Evolutionary conservation across 2,329 filamentous ascomycete species (phyloP), one percentile per base, ranked within the genome.

Genomic region (Moelleriella libera): DNA sequence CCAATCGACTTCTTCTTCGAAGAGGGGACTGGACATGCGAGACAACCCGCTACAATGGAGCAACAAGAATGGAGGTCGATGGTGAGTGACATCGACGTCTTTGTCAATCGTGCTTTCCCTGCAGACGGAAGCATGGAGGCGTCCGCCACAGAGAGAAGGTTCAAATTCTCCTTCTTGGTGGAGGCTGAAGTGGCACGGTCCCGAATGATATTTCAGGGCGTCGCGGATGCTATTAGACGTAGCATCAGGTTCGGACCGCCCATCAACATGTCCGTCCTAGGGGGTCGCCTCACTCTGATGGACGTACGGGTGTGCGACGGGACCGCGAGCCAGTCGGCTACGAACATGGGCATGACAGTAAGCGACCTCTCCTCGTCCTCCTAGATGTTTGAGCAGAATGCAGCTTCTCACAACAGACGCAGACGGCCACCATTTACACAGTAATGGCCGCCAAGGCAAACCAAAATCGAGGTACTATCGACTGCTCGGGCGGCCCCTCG

Each of bases 141-240:
- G 21, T 21, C 21, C 21, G 21, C 21, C 21, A 21, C 49, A 68
- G 71, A 53, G 72, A 71, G 51, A 68, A 73, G 11, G 62, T 83
- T 12, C 73, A 79, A 0, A 21, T 21, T 21, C 21, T 21, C 21
- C 3, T 21, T 21, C 21, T 21, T 21, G 21, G 21, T 21, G 21
- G 21, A 21, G 21, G 21, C 21, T 21, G 21, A 21, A 68, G 34
- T 71, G 0, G 61, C 62, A 3, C 78, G 80, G 56, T 77, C 80
- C 8, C 71, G 70, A n/a, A 63, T 63, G 6, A 71, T 87, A 2
- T 85, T 88, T 55, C 63, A 75, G 47, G 71, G 80, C 49, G 80
- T 88, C 59, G 80, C 86, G 51, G 76, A 83, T 62, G 76, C 82
- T 6, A 76, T 88, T 63, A 72, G 78, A 56, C 69, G 81, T 47